These are phyloP conservation scores for Mycena albidolilacea DNA, from an alignment of 768 basidiomycete genomes.

Conservation along the genomic window DNA sequence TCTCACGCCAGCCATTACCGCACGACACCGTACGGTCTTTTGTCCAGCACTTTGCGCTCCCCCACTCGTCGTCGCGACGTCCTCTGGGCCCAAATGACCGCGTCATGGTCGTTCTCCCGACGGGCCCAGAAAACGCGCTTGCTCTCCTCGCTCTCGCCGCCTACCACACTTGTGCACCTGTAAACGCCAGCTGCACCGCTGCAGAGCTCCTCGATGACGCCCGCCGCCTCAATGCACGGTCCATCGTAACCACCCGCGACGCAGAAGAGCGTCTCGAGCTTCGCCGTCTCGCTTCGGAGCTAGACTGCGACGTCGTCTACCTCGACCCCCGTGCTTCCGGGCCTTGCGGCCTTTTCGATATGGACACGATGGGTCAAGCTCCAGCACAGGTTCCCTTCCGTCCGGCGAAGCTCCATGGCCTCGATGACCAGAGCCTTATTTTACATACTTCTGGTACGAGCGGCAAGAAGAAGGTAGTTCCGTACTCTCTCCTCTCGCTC, in stretches of 20 bases:
- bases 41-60: slow-evolving; percentile 56
- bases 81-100: slow-evolving; percentile 60
- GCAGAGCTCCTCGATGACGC: slow-evolving; percentile 62
- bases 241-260: slow-evolving; percentile 59
- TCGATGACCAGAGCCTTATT: slow-evolving; percentile 65
- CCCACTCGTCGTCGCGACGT: slow-evolving; percentile 47
- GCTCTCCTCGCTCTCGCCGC: slow-evolving; percentile 59
- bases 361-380: slow-evolving; percentile 48
- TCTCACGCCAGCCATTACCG: slow-evolving; percentile 51
- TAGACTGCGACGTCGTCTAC: slow-evolving; percentile 58
- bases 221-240: slow-evolving; percentile 53
- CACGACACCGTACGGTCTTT: slow-evolving; percentile 56
- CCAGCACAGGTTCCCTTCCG: slow-evolving; percentile 29
- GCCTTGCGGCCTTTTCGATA: slow-evolving; percentile 58
- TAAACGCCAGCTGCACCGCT: slow-evolving; percentile 62
- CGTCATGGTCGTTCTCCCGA: slow-evolving; percentile 61
- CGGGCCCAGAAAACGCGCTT: slow-evolving; percentile 62
- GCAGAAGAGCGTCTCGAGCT: slow-evolving; percentile 57
- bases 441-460: slow-evolving; percentile 74
- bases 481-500: slow-evolving; percentile 58
- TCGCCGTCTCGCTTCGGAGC: slow-evolving; percentile 47
- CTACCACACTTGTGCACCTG: slow-evolving; percentile 65
- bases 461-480: slow-evolving; percentile 67
- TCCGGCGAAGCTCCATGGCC: slow-evolving; percentile 52
- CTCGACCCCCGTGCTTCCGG: slow-evolving; percentile 51